Percentiles rank a stretch among this genome's conserved stretches.
These are phyloP conservation scores for Hemisphaericaspora subhashii DNA, from an alignment of 1,139 yeast species.

Conservation along the genomic window DNA sequence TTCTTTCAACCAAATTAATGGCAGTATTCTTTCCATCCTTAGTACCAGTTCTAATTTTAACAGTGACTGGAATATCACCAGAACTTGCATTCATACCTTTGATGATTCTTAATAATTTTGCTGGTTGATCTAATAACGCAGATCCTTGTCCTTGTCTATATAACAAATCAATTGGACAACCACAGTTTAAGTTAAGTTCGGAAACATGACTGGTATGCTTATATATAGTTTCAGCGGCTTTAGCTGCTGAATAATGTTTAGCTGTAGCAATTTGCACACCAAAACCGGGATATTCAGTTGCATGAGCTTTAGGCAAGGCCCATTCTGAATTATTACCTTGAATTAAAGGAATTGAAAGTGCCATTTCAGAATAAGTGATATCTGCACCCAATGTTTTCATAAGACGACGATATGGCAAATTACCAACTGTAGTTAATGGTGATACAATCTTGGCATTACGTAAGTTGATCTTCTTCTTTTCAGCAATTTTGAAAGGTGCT, in stretches of 20 bases:
- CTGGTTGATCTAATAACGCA: slow-evolving; percentile 88
- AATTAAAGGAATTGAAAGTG: slow-evolving; percentile 76
- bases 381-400: slow-evolving; percentile 94
- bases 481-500: slow-evolving; percentile 74
- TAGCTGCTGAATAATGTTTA: slow-evolving; percentile 91
- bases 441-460: slow-evolving; percentile 81
- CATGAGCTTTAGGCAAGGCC: slow-evolving; percentile 94
- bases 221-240: slow-evolving; percentile 79
- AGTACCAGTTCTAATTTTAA: slow-evolving; percentile 90
- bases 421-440: slow-evolving; percentile 97
- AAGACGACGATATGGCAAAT: slow-evolving; percentile 88
- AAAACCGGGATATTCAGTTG: slow-evolving; percentile 78
- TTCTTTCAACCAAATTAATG: slow-evolving; percentile 63
- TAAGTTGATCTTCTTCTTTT: slow-evolving; percentile 73
- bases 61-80: slow-evolving; percentile 88
- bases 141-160: slow-evolving; percentile 95
- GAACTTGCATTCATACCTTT: slow-evolving; percentile 88
- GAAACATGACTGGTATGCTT: slow-evolving; percentile 56
- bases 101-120: slow-evolving; percentile 72
- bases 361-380: slow-evolving; percentile 95
- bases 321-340: slow-evolving; percentile 94
- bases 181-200: slow-evolving; percentile 89
- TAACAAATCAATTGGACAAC: slow-evolving; percentile 94
- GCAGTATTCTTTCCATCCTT: slow-evolving; percentile 88
- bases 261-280: slow-evolving; percentile 93